Evolutionary conservation across 1,284 basidiomycete genomes (phyloP).

Genomic region (Takashimella koratensis): DNA sequence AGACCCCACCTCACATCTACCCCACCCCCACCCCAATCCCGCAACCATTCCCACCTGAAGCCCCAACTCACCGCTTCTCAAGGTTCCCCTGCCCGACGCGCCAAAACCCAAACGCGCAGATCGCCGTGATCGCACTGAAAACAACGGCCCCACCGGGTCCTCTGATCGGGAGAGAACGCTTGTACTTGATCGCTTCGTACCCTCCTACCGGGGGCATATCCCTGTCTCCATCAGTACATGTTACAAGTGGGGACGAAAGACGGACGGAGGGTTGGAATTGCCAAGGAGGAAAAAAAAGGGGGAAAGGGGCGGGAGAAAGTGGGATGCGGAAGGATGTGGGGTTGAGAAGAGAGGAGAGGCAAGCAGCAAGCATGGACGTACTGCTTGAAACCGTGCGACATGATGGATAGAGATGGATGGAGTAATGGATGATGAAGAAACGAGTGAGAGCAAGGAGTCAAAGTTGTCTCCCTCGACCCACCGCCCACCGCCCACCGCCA

Average conservation of each 20-base stretch:
- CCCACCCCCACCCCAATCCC: too few species aligned
- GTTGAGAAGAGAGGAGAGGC: neutral
- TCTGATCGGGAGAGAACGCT: constrained; percentile 88
- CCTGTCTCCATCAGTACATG: constrained; percentile 53
- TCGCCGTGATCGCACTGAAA: constrained; percentile 74
- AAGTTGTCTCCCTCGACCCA: too few species aligned
- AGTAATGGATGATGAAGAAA: neutral
- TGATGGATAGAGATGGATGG: too few species aligned
- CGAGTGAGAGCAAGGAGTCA: neutral
- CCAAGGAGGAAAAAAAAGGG: neutral
- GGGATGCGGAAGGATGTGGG: neutral
- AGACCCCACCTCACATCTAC: too few species aligned
- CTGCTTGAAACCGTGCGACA: constrained; percentile 7
- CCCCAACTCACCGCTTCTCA: constrained; percentile 85
- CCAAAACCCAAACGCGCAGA: constrained; percentile 93
- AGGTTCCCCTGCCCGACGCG: constrained; percentile 82
- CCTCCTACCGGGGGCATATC: constrained; percentile 94
- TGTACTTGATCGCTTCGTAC: constrained; percentile 91
- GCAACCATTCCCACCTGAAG: too few species aligned
- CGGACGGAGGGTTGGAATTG: neutral
- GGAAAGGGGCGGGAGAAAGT: neutral
- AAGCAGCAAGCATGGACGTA: neutral
- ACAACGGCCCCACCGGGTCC: constrained; percentile 85
- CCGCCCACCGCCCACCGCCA: too few species aligned
- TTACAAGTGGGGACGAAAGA: neutral